Base-by-base conservation (phyloP, 495 filamentous ascomycete genomes). In the Daldinia decipiens region DNA sequence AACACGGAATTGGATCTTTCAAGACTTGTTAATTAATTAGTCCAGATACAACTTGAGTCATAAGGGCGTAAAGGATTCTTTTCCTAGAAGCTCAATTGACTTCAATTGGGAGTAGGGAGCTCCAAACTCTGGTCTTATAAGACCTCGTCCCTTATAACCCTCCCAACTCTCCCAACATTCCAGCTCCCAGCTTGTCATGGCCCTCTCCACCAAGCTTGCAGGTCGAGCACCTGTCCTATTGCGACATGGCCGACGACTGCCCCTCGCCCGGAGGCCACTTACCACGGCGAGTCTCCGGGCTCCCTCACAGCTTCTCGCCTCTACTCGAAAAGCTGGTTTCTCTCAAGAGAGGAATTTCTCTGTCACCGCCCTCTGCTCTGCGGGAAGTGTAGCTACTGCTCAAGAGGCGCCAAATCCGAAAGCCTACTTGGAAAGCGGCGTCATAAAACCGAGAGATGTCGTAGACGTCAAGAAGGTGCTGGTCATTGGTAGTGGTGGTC, bases 401-500 rank as follows among this genome's bases (percentile, higher is more conserved):
- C 88, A 94, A 79, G 81, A 85, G 69, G 89, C 93, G 45, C 95
- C 94, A 34, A 91, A 92, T 73, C 90, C 94, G 19, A 90, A 95
- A 75, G 92, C 94, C 56, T 97, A 97, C 79, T 84, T 98, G 61
- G 87, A 90, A 57, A 97, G 93, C 79, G 94, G 93, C 60, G 91
- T 87, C 55, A 88, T 98, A 68, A 90, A 90, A 74, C 90, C 88
- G 51, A 85, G 82, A 67, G 86, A 93, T 72, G 79, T 91, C 53
- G 90, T 98, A 47, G 90, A 97, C 82, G 95, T 99, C 62, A 97
- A 94, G 84, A 99, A 98, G 84, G 95, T 98, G n/a, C 85, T 99
- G 56, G 92, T 99, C 59, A 92, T 99, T 77, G 95, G 95, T 40
- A 93, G 90, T 81, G 95, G 95, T 81, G 95, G 95, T 81, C 87